Percentiles rank a stretch among this genome's conserved stretches.
phyloP scores from a whole-genome alignment of 2,329 filamentous ascomycete genomes.

The Albophoma yamanashiensis region DNA sequence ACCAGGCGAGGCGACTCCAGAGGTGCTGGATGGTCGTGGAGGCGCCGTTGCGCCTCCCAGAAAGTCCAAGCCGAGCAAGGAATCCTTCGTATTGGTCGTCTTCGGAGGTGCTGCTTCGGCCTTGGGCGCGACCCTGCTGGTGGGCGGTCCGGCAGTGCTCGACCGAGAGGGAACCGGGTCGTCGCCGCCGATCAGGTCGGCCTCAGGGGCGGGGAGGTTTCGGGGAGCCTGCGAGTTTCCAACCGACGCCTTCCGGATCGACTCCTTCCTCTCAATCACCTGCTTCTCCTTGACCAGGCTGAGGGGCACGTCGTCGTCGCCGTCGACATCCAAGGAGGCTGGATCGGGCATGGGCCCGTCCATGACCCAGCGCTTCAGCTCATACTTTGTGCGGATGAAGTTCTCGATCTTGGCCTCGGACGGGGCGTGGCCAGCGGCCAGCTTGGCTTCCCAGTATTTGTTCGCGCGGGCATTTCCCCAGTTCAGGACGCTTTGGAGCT shows the following conservation, averaged over 20 bases:
- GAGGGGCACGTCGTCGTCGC: constrained; percentile 68
- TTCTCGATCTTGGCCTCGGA: constrained; percentile 99
- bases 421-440: constrained; percentile 81
- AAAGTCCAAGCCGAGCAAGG: constrained; percentile 85
- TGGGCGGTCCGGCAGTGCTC: constrained; percentile 59
- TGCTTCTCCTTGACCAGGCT: constrained; percentile 58
- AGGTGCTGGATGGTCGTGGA: constrained; percentile 74
- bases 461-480: constrained; percentile 97
- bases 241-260: constrained; percentile 48
- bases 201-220: constrained; percentile 33
- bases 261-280: constrained; percentile 48
- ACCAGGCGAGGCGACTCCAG: constrained; percentile 47
- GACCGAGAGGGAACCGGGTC: constrained; percentile 59
- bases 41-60: constrained; percentile 65
- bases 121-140: constrained; percentile 47
- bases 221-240: constrained; percentile 27
- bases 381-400: constrained; percentile 98
- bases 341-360: constrained; percentile 91
- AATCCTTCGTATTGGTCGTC: constrained; percentile 70
- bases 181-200: constrained; percentile 77
- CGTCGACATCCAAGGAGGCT: constrained; percentile 70
- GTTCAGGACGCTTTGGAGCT: constrained; percentile 82
- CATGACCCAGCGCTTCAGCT: constrained; percentile 99
- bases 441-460: constrained; percentile 97
- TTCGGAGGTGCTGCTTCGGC: constrained; percentile 55